A percentile compares a stretch with the other conserved stretches of the same genome.
Evolutionary conservation across 2,329 filamentous ascomycete genomes (phyloP).

Genomic region (Diplodia sapinea): DNA sequence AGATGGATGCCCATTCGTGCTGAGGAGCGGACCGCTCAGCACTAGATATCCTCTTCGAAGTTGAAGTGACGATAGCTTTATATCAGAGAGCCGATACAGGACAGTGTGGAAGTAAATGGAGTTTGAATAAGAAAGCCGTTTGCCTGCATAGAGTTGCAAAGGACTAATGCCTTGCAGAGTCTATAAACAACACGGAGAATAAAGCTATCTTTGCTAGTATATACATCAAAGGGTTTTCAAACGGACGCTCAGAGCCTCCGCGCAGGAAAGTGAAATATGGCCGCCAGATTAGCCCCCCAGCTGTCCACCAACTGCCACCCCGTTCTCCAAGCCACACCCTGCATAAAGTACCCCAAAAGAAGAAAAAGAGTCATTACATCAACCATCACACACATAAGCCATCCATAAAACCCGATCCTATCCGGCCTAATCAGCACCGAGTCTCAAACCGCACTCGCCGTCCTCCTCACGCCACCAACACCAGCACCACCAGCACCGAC

Average conservation of each 20-base stretch:
- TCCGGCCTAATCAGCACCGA: background rate
- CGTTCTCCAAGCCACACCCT: background rate
- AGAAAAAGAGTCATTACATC: background rate
- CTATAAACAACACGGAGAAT: background rate
- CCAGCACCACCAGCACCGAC: too few species aligned
- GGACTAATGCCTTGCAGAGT: background rate
- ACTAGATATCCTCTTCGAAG: too few species aligned
- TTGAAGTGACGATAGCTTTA: too few species aligned
- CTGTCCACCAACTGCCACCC: too few species aligned
- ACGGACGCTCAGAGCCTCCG: background rate
- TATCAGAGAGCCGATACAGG: too few species aligned
- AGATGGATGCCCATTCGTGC: too few species aligned
- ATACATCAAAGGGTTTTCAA: background rate
- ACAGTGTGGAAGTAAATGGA: too few species aligned
- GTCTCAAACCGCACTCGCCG: background rate
- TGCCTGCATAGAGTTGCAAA: too few species aligned
- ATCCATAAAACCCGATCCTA: background rate
- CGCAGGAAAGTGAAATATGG: background rate
- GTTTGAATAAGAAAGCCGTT: too few species aligned
- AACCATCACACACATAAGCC: background rate
- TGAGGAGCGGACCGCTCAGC: too few species aligned
- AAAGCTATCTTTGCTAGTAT: background rate
- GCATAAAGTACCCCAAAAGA: background rate
- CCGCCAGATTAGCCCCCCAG: background rate
- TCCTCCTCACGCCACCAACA: background rate